A percentile compares a stretch with the other conserved stretches of the same genome.
Evolutionary conservation across 2,329 filamentous ascomycete genomes (phyloP).

Genomic region (Cordyceps javanica): DNA sequence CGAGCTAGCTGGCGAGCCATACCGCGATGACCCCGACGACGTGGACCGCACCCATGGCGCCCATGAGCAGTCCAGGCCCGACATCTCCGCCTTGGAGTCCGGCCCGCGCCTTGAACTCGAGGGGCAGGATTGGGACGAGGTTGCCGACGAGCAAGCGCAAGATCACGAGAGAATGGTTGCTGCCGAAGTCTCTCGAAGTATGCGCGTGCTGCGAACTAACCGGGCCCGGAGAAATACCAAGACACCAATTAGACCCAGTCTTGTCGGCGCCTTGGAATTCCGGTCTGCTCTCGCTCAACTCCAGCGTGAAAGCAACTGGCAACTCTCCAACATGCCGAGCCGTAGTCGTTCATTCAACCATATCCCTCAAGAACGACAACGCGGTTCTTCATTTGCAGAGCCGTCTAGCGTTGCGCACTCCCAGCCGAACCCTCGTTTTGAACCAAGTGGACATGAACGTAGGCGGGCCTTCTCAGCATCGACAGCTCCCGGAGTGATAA

Average conservation of each 20-base stretch:
- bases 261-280: conserved; percentile 91
- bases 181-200: conserved; percentile 85
- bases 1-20: conserved; percentile 50
- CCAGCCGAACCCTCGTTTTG: neutral
- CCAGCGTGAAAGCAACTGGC: conserved; percentile 72
- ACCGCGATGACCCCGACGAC: conserved; percentile 53
- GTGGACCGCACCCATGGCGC: conserved; percentile 18
- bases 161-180: conserved; percentile 58
- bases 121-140: conserved; percentile 30
- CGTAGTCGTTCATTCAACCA: conserved; percentile 45
- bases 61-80: conserved; percentile 19
- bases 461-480: conserved; percentile 5
- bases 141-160: conserved; percentile 41
- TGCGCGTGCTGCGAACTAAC: conserved; percentile 73
- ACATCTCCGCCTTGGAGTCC: conserved; percentile 39
- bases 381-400: conserved; percentile 23
- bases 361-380: conserved; percentile 19
- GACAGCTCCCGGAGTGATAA: neutral
- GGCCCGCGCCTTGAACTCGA: conserved; percentile 43
- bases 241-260: conserved; percentile 82
- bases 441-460: conserved; percentile 9
- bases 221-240: conserved; percentile 65
- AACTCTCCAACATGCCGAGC: conserved; percentile 61
- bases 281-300: conserved; percentile 83
- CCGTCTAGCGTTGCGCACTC: conserved; percentile 13